Conservation (phyloP, 2,329 filamentous ascomycete species). For the Aurifilum marmelostoma region DNA sequence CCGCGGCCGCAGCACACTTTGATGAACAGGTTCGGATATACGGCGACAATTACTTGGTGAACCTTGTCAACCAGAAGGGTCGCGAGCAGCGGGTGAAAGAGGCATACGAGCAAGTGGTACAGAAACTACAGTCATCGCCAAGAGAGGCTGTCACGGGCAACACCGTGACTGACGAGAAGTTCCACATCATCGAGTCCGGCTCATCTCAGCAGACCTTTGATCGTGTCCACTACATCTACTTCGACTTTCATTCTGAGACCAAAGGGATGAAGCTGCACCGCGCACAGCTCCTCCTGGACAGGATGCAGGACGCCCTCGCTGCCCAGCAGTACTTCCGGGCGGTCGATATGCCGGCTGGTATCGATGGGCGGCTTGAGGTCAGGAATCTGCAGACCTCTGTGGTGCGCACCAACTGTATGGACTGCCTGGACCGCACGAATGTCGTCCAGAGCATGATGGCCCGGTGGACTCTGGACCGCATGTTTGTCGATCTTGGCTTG, state of each 20-base stretch:
- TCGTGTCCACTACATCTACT: slow-evolving; percentile 93
- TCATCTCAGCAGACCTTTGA: slow-evolving; percentile 68
- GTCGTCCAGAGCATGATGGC: slow-evolving; percentile 98
- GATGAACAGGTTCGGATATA: slow-evolving; percentile 91
- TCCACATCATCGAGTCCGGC: slow-evolving; percentile 73
- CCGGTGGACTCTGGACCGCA: slow-evolving; percentile 83
- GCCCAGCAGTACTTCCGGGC: slow-evolving; percentile 92
- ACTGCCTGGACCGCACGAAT: slow-evolving; percentile 96
- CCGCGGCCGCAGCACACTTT: slow-evolving; percentile 85
- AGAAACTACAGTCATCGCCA: slow-evolving; percentile 71
- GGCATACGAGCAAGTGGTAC: slow-evolving; percentile 89
- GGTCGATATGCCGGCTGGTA: slow-evolving; percentile 76
- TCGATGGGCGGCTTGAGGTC: slow-evolving; percentile 74
- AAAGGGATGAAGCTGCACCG: slow-evolving; percentile 94
- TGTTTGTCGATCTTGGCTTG: slow-evolving; percentile 83
- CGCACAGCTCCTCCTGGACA: slow-evolving; percentile 82
- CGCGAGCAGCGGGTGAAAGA: slow-evolving; percentile 87
- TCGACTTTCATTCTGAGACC: slow-evolving; percentile 97
- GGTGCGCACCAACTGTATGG: slow-evolving; percentile 98
- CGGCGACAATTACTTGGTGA: slow-evolving; percentile 96
- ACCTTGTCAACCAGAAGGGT: slow-evolving; percentile 95
- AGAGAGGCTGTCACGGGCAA: slow-evolving; percentile 69
- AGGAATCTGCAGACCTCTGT: slow-evolving; percentile 84
- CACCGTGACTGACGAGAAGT: slow-evolving; percentile 74
- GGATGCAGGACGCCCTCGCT: slow-evolving; percentile 73